phyloP scores from a whole-genome alignment of 805 yeast species.

The Wickerhamomyces bovis region DNA sequence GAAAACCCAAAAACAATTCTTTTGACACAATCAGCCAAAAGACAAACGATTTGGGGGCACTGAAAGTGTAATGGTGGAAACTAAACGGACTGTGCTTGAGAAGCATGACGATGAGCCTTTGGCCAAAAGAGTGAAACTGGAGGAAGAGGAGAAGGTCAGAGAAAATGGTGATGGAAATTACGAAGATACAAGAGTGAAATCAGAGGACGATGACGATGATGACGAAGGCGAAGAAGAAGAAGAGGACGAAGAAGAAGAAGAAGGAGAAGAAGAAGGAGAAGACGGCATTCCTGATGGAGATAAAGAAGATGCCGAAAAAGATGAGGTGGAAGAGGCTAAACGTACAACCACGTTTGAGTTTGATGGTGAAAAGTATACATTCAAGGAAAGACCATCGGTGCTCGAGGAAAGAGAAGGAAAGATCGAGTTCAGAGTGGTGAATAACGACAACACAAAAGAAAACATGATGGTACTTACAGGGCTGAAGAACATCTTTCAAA shows the following conservation, averaged over 20 bases:
- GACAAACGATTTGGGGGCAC: background rate
- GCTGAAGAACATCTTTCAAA: constrained; percentile 90
- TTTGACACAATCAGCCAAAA: background rate
- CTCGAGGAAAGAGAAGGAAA: constrained; percentile 89
- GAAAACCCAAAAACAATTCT: no score
- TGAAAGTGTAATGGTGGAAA: constrained; percentile 5
- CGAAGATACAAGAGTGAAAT: constrained; percentile 11
- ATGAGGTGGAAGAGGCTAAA: constrained; percentile 28
- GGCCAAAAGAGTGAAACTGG: constrained; percentile 22
- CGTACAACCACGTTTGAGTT: constrained; percentile 36
- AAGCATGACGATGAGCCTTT: constrained; percentile 25
- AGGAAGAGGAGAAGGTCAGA: constrained; percentile 23
- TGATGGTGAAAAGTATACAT: constrained; percentile 76
- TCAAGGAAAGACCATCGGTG: constrained; percentile 90
- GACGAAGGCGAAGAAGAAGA: constrained; percentile 18
- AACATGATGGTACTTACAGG: constrained; percentile 91
- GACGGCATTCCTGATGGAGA: constrained; percentile 21
- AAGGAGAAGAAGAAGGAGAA: constrained; percentile 19
- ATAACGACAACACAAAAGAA: constrained; percentile 85
- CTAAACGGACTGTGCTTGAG: constrained; percentile 13
- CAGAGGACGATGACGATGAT: constrained; percentile 16
- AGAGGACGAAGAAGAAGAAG: constrained; percentile 20
- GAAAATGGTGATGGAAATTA: constrained; percentile 14
- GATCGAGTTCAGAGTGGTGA: constrained; percentile 93
- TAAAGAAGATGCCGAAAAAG: constrained; percentile 22